Base-by-base conservation (phyloP, 2,329 filamentous ascomycete species). In the Penicillium sp. region DNA sequence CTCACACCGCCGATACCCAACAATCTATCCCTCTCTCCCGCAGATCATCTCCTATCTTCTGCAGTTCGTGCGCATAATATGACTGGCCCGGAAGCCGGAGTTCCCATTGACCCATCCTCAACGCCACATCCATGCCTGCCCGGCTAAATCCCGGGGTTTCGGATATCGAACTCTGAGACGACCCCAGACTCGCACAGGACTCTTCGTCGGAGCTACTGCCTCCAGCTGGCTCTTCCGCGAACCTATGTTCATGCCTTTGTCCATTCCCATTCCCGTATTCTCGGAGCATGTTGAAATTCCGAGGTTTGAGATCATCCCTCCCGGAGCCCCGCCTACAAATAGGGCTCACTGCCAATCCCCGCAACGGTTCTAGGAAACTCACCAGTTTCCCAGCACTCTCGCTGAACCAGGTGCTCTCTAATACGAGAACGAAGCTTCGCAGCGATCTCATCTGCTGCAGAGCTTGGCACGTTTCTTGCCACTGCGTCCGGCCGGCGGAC, bases 321-420 rank as follows among this genome's bases (percentile, higher is more conserved):
- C 24, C 5, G 5, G 8, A 27, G 24, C 8, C 24, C 22, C 14
- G 14, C 31, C 32, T 24, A 21, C 24, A 24, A 22, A 29, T 10
- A 34, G 55, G 47, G 39, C 58, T 56, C 21, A 69, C 47, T 6
- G 53, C 58, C 43, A 74, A 22, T 2, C 60, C 66, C 2, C 64
- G 58, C 58, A 75, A 54, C 18, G 72, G 72, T 52, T 72, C 71
- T 14, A 75, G 47, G 54, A 75, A 75, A 3, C 69, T 55, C 0
- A 66, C 68, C 16, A 75, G 54, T 59, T 68, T 72, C 61, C 72
- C 71, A 8, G 69, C 66, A 1, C 67, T 63, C 55, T 75, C 72
- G 31, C 70, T 62, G 57, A 73, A 75, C 72, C 72, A 75, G 29
- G 61, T 71, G 4, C 67, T 68, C 2, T 62, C 65, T 1, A 74